A percentile compares a stretch with the other conserved stretches of the same genome.
Evolutionary conservation across 345 rosid species (phyloP).

Genomic region (Brassica incana): DNA sequence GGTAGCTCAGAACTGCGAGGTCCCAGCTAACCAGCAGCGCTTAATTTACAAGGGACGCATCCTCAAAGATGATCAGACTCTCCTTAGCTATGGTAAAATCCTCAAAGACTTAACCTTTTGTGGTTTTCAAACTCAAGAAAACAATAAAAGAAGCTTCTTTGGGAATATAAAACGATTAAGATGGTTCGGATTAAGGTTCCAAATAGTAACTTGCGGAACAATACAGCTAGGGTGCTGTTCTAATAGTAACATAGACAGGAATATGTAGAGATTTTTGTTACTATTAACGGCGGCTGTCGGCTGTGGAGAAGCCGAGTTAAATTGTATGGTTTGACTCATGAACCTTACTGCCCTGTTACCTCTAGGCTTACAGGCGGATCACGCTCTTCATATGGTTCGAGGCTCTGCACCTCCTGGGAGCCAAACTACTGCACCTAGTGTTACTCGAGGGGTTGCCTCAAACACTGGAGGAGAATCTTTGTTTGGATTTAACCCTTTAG

Average conservation of each 20-base stretch:
- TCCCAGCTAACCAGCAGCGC: constrained; percentile 75
- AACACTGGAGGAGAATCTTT: constrained; percentile 59
- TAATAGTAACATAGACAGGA: too few relatives aligned
- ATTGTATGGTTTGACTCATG: neutral
- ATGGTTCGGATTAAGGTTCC: neutral
- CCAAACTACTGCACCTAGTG: constrained; percentile 42
- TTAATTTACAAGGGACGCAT: constrained; percentile 83
- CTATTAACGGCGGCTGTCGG: neutral
- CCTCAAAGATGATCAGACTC: constrained; percentile 72
- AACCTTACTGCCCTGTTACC: neutral
- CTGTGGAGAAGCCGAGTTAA: too few relatives aligned
- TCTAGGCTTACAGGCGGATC: constrained; percentile 80
- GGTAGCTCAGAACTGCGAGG: constrained; percentile 60
- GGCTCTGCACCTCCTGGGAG: constrained; percentile 51
- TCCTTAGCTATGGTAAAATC: constrained; percentile 55
- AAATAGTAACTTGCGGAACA: too few relatives aligned
- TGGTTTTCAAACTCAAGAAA: too few relatives aligned
- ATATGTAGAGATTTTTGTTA: neutral
- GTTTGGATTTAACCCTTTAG: constrained; percentile 45
- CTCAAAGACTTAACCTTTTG: neutral
- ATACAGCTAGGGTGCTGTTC: too few relatives aligned
- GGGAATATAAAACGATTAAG: neutral
- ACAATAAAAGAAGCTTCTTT: neutral
- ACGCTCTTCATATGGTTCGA: constrained; percentile 77
- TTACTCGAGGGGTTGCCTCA: constrained; percentile 57